Base-by-base conservation (phyloP, 495 filamentous ascomycete species). In the Hypoxylon subgilvum region DNA sequence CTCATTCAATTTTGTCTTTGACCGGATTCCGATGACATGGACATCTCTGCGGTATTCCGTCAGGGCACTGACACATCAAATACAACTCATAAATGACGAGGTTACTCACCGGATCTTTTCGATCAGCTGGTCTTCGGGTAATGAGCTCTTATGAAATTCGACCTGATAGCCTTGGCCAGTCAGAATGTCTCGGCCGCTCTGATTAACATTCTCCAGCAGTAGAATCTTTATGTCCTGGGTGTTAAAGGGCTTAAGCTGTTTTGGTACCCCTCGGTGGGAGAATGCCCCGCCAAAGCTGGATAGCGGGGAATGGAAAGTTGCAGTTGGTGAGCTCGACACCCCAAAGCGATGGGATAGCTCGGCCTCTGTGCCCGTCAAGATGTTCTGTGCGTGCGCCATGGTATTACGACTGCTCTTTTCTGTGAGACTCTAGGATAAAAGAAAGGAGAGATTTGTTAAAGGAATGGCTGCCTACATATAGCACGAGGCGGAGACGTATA, bases 21-120 rank as follows among this genome's bases (percentile, higher is more conserved):
- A 97, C 57, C 95, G 89, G 60, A 97, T 97, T 55, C 95, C 95
- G 69, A 99, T 94, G 66, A 96, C 95, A 68, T 97, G 95, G 30
- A 96, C 90, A 75, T 96, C 90, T 30, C 91, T 96, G 50, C 14
- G 6, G 19, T 17, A 30, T 45, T 54, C 30, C 13, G 17, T 51
- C 21, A 54, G 61, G 41, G 46, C 39, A 6, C 12, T 16, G n/a
- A 60, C 6, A 28, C 39, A 30, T 51, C 43, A 54, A 43, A 52
- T 38, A 13, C n/a, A 58, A 31, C 52, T 48, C 32, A 52, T 17
- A 45, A 22, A 6, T 21, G 9, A 28, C 44, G 42, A 63, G 31
- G 52, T 16, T 27, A 75, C 84, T 73, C 68, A 96, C 92, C 86
- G 82, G 68, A 99, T 97, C 79, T 96, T 97, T 77, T 96, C 86